These are phyloP conservation scores for Dioscorea dumetorum DNA, from an alignment of 106 monocot species.

Conservation along the genomic window DNA sequence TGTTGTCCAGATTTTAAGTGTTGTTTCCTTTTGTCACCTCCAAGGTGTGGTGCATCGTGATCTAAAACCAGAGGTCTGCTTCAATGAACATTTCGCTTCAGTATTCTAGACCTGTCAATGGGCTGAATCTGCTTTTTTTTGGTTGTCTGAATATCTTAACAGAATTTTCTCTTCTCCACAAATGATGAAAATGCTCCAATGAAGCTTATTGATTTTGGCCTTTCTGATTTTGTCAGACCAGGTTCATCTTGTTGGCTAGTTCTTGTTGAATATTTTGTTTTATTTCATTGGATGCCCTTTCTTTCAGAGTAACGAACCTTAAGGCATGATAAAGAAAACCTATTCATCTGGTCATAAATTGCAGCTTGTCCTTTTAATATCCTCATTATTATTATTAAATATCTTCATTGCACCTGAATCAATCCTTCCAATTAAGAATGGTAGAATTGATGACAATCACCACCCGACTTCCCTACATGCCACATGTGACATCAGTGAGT, in stretches of 20 bases:
- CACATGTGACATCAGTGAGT: too few species aligned
- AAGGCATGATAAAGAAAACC: too few species aligned
- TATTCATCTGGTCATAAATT: too few species aligned
- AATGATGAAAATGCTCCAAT: slow-evolving; percentile 51
- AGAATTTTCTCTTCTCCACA: slow-evolving; percentile 69
- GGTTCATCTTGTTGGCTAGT: slow-evolving; percentile 17
- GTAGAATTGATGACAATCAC: too few species aligned
- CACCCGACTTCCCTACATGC: too few species aligned
- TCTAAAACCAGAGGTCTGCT: slow-evolving; percentile 76
- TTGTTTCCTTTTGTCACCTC: slow-evolving; percentile 79
- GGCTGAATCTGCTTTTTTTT: neutral
- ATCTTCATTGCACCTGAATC: too few species aligned
- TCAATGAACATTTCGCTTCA: slow-evolving; percentile 1
- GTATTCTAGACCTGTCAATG: neutral
- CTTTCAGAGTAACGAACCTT: too few species aligned
- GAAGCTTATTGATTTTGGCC: slow-evolving; percentile 77
- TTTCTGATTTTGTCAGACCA: slow-evolving; percentile 65
- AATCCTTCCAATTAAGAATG: too few species aligned
- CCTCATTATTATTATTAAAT: too few species aligned
- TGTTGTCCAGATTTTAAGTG: slow-evolving; percentile 58
- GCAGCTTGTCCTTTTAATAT: too few species aligned
- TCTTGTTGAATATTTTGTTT: too few species aligned
- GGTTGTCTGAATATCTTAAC: neutral
- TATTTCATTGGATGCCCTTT: too few species aligned
- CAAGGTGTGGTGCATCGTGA: slow-evolving; percentile 86